A percentile compares a stretch with the other conserved stretches of the same genome.
Conservation (phyloP, 2,329 filamentous ascomycete species). For the Penicillium italicum region DNA sequence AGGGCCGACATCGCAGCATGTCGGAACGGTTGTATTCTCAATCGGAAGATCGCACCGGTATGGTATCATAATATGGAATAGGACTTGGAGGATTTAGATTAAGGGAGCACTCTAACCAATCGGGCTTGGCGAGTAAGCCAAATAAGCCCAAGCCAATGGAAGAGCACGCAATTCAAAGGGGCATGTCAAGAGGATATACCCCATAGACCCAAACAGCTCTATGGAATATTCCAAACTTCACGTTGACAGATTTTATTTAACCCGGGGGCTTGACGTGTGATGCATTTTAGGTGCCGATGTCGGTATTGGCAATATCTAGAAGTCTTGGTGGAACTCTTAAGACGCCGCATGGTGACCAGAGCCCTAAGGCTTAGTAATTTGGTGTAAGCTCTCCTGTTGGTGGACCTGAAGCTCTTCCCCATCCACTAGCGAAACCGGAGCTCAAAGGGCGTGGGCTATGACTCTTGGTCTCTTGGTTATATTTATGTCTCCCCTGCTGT, state of each 20-base stretch:
- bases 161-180: background rate
- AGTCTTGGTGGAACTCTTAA: background rate
- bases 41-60: background rate
- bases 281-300: background rate
- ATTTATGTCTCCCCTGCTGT: background rate
- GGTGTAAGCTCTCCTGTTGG: conserved; percentile 5
- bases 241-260: background rate
- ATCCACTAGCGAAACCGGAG: conserved; percentile 6
- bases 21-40: background rate
- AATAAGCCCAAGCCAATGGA: no score
- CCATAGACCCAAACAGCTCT: background rate
- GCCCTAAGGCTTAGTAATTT: no score
- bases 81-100: background rate
- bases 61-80: no score
- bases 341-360: no score
- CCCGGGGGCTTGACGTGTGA: background rate
- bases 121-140: background rate
- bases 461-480: conserved; percentile 5
- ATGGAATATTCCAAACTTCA: no score
- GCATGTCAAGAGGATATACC: background rate
- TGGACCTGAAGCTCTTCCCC: background rate
- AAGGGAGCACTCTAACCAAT: no score
- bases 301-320: background rate
- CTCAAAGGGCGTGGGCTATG: conserved; percentile 3
- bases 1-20: background rate